Evolutionary conservation across 176 grass and related monocot species (phyloP), one percentile per base, ranked within the genome.

Genomic region (Echinochloa phyllopogon): DNA sequence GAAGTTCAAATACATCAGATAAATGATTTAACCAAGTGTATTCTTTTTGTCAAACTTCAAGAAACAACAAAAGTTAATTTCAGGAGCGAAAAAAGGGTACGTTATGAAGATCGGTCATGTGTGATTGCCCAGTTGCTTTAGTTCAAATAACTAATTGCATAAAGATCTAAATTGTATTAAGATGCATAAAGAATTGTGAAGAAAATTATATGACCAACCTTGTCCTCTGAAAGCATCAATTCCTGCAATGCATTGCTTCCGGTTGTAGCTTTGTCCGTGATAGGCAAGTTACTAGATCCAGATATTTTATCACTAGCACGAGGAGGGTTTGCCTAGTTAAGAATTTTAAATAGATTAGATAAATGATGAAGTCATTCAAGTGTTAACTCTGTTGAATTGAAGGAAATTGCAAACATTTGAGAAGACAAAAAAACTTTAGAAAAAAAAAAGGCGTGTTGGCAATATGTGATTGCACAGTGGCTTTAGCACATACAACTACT

Each of bases 141-240:
- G 23, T 51, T 37, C 57, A 44, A 16, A 61, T 4, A 64, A 63
- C 14, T 84, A 63, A 57, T 20, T 75, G 43, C 44, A 83, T 50
- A 17, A 14, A 75, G 41, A 27, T 52, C 33, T 39, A 1, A 64
- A 72, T 63, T n/a, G 29, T 13, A 81, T 63, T 51, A 20, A 17
- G 57, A 75, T 39, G 57, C 72, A 25, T 42, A 70, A 72, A 79
- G 53, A 11, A 56, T 33, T 55, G 37, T 65, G 38, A 65, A 41
- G 6, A 69, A 81, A 63, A 86, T 50, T 42, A 16, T 13, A 55
- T 63, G 45, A 45, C 47, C 79, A 53, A 80, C 84, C 84, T 80
- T 74, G 84, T 74, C 69, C 70, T 86, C 84, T 74, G 58, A 86
- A 80, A 73, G 68, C 76, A 80, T 73, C 68, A 86, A 56, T 36